phyloP scores from a whole-genome alignment of 257 asterid species.

The Henckelia pumila region DNA sequence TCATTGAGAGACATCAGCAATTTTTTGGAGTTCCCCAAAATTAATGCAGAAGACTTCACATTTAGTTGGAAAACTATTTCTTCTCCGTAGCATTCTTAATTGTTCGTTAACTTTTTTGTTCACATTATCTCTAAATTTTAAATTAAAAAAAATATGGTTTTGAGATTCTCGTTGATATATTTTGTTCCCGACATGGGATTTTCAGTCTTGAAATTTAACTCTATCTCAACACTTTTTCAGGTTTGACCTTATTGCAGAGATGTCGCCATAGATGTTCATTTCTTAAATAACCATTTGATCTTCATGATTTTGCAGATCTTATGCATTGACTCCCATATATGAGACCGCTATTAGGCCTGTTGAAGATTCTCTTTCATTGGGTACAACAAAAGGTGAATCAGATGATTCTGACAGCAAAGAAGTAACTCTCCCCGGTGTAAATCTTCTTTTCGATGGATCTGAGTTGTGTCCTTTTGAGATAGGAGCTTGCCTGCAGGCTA shows the following conservation, averaged over 20 bases:
- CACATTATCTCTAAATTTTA: not conserved
- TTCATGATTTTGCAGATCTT: conserved; percentile 66
- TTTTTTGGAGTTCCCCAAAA: too few relatives aligned
- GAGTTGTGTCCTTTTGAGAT: conserved; percentile 90
- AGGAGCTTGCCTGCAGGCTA: conserved; percentile 98
- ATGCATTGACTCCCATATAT: conserved; percentile 63
- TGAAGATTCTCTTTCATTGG: conserved; percentile 59
- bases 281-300: conserved; percentile 23
- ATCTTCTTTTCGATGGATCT: conserved; percentile 89
- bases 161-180: not conserved
- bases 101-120: not conserved
- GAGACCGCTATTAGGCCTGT: conserved; percentile 61
- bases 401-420: conserved; percentile 87
- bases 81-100: not conserved
- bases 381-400: conserved; percentile 56
- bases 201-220: not conserved
- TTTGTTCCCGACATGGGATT: not conserved
- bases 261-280: not conserved
- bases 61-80: not conserved
- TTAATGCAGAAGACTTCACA: not conserved
- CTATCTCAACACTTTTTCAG: not conserved
- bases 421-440: conserved; percentile 84
- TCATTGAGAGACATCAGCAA: too few relatives aligned
- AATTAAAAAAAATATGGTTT: not conserved
- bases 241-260: conserved; percentile 8